Evolutionary conservation across 2,329 filamentous ascomycete genomes (phyloP), one percentile per base, ranked within the genome.

Genomic region (Trichoderma guizhouense): DNA sequence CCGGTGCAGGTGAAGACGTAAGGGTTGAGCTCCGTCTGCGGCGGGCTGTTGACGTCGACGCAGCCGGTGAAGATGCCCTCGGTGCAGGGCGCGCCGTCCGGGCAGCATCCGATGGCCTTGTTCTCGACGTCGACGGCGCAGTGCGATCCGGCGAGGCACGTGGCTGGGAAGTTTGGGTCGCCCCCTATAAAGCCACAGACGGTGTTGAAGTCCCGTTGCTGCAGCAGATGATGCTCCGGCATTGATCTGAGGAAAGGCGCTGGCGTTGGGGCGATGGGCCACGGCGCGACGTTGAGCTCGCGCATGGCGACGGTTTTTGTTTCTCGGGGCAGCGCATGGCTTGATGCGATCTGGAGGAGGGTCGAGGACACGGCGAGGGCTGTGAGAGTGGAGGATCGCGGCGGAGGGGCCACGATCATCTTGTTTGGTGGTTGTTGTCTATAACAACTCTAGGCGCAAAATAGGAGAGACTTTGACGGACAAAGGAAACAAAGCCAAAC

Each of bases 131-230:
- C 87, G 57, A 87, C 79, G 28, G 87, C 88, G 76, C 88, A 90
- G 77, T 90, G 87, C 47, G 87, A 89, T 39, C 87, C 88, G 0
- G 84, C 82, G 32, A 83, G 84, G 76, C 88, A 90, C 47, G 88
- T 90, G 51, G 88, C 88, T 3, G 87, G 86, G 34, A 89, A 79
- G 28, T 79, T 79, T 1, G 84, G 78, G 74, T 89, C 78, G 26
- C 87, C 88, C 73, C 84, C 85, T 76, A 90, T 83, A 78, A 85
- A 90, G 55, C 88, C 88, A 75, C 88, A 90, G 71, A 90, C 77
- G 18, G 87, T 89, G 78, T 88, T 88, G 67, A 81, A 76, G 72
- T 86, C 82, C 51, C 84, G 83, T 60, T 82, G 82, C 28, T 77
- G 76, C 55, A 69, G 21, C 55, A 43, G 39, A 39, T 18, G 36